Evolutionary conservation across 2,329 filamentous ascomycete species (phyloP).

Genomic region (Geosmithia morbida): DNA sequence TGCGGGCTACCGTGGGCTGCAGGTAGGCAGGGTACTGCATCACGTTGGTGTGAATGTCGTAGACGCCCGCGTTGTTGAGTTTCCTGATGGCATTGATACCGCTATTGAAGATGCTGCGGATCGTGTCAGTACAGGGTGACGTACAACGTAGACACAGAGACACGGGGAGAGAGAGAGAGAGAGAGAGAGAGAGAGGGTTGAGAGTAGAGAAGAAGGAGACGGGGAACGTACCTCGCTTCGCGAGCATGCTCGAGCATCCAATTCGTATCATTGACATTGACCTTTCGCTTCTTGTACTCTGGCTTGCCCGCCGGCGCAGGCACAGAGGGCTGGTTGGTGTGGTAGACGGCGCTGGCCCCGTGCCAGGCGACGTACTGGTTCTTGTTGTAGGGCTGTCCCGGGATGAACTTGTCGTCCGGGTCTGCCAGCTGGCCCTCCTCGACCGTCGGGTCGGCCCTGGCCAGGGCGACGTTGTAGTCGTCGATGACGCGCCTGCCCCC

Average conservation of each 20-base stretch:
- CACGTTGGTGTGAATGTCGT: slow-evolving; percentile 86
- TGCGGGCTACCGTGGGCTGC: slow-evolving; percentile 77
- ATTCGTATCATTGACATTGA: slow-evolving; percentile 83
- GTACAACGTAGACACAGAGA: too few relatives aligned
- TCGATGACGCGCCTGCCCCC: slow-evolving; percentile 76
- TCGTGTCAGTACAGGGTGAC: neutral
- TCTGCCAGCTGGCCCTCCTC: slow-evolving; percentile 79
- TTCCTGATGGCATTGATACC: slow-evolving; percentile 54
- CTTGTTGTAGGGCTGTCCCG: slow-evolving; percentile 85
- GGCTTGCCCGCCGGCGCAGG: slow-evolving; percentile 62
- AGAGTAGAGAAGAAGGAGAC: neutral
- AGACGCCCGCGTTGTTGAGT: slow-evolving; percentile 60
- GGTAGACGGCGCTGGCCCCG: slow-evolving; percentile 90
- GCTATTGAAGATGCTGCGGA: slow-evolving; percentile 69
- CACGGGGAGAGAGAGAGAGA: neutral
- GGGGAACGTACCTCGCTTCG: slow-evolving; percentile 64
- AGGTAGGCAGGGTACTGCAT: slow-evolving; percentile 80
- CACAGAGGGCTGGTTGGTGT: slow-evolving; percentile 65
- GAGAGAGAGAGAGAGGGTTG: neutral
- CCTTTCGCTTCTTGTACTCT: slow-evolving; percentile 69
- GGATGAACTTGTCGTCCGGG: slow-evolving; percentile 66
- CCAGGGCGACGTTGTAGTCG: slow-evolving; percentile 73
- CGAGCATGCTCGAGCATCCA: slow-evolving; percentile 95
- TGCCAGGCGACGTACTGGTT: slow-evolving; percentile 99
- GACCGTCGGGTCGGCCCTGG: slow-evolving; percentile 60